Percentiles rank a stretch among this genome's conserved stretches.
Evolutionary conservation across 331 rosid species (phyloP).

Genomic region (Rosa hybrid): DNA sequence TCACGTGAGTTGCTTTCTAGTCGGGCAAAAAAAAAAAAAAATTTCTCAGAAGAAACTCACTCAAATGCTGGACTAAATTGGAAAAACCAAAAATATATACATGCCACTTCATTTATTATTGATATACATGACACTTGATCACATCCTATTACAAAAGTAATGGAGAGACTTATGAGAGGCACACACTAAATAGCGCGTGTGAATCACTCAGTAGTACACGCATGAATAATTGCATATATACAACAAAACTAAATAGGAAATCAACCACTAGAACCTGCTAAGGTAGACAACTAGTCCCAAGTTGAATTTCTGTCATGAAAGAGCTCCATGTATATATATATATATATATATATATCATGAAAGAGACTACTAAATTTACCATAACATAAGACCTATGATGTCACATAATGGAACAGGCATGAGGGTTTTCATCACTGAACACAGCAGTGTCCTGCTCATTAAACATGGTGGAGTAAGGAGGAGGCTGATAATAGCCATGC

Average conservation of each 20-base stretch:
- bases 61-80: not conserved
- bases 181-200: not conserved
- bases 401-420: constrained; percentile 71
- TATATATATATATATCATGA: not conserved
- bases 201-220: not conserved
- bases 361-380: no score
- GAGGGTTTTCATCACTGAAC: constrained; percentile 78
- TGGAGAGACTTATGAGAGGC: not conserved
- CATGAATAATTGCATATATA: not conserved
- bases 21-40: no score
- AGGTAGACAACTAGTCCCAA: not conserved
- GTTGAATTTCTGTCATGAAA: not conserved
- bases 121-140: not conserved
- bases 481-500: constrained; percentile 39
- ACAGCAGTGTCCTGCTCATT: constrained; percentile 42
- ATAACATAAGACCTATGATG: not conserved
- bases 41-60: no score
- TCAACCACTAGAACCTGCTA: not conserved
- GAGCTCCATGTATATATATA: not conserved
- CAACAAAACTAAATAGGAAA: not conserved
- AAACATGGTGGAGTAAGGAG: constrained; percentile 39
- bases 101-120: not conserved
- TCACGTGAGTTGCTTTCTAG: no score
- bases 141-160: not conserved
- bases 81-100: not conserved